Evolutionary conservation across 257 asterid species (phyloP), one percentile per base, ranked within the genome.

Genomic region (Nicotiana undulata): DNA sequence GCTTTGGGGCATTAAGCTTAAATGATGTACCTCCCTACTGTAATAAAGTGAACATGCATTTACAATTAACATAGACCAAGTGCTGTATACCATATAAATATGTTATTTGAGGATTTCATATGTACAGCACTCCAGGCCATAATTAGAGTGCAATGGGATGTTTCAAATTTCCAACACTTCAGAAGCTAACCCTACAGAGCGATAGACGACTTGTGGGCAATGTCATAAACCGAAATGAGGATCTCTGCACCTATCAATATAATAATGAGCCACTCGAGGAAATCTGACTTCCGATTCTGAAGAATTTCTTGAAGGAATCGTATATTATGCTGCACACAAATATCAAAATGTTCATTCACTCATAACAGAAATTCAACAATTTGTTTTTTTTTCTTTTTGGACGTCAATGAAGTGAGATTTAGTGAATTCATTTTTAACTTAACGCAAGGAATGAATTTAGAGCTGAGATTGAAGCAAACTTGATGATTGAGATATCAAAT

Each of bases 301-400:
- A 95, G 98, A 88, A 93, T 93, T 85, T 94, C 98, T 84, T 93
- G 97, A 81, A 93, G 97, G 78, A 93, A 93, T 34, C 98, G 97
- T 52, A 95, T 95, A 31, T 95, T 95, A 64, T 95, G 99, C 99
- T 95, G 97, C 93, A 83, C 67, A 20, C 16, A 46, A 63, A 74
- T 20, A 80, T 13, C 6, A 34, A 77, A 53, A 40, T 28, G 83
- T 86, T 74, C 32, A 29, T 63, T 55, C 18, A 15, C 5, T 75
- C 5, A 52, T 12, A 29, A 53, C 1, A 26, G 15, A 20, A 12
- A 20, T 28, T 18, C 51, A 28, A 32, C 12, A 24, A 10, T 49
- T 11, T 49, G 15, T 4, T 29, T 2, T 29, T 29, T 26, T 49
- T 3, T 3, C 3, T 29, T 29, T 29, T 28, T 6, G 44, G 9